Base-by-base conservation (phyloP, 371 early-diverging fungal genomes). In the Mucor lusitanicus region DNA sequence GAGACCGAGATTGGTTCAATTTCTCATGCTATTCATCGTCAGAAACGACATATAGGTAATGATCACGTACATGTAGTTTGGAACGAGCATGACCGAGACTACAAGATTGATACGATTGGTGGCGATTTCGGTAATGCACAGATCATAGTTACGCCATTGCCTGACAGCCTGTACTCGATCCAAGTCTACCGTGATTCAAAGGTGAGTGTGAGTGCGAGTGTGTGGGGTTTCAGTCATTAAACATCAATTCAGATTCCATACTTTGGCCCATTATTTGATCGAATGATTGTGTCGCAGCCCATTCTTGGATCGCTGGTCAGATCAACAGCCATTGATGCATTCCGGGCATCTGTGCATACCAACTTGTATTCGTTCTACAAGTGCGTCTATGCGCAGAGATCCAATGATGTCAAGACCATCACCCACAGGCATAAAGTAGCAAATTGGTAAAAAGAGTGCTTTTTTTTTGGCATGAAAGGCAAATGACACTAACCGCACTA, bases 41-140 rank as follows among this genome's bases (percentile, higher is more conserved):
- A 90, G 95, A 98, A 98, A 89, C 94, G 98, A 13, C 99, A 99
- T 68, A 91, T 99, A 73, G 99, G 99, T 30, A 99, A 99, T 72
- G 98, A 99, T 70, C 96, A 95, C 66, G 95, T 99, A 3, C 98
- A 97, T 68, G 93, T 99, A 59, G 87, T 99, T 3, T 99, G 97
- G 97, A 97, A 97, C 71, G 99, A 97, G 73, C 92, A 94, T 68
- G 82, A 81, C 39, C 81, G 93, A 35, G 91, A 93, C 35, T 98
- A 97, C 73, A 81, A 89, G 23, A 86, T 89, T 21, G 87, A 86
- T 37, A 97, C 98, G 0, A 97, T 99, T 64, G 94, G 94, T 19
- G 99, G 99, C 46, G 99, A 97, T 72, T 99, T 97, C 83, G 99
- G 97, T 32, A 97, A 97, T 65, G 97, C 92, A 0, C 91, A 94